Conservation (phyloP, 169 alveolate species). For the Eimeria sp. region DNA sequence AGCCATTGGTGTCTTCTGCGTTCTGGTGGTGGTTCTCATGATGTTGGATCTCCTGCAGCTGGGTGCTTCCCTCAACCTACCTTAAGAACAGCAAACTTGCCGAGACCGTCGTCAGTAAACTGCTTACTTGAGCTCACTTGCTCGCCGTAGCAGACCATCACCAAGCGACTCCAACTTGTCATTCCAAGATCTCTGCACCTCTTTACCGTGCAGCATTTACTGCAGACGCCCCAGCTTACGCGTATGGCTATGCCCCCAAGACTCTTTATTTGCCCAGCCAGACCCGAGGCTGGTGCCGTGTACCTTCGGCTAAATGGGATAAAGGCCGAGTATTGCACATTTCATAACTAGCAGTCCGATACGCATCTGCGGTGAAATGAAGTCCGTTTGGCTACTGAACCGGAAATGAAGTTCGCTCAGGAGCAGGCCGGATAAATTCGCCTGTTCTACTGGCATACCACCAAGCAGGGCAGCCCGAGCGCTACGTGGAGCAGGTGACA, state of each 20-base stretch:
- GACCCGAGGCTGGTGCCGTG: not conserved
- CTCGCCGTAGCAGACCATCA: not conserved
- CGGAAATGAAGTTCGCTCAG: not conserved
- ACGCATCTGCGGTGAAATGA: too few species aligned
- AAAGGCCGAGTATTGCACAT: not conserved
- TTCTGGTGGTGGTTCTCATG: conserved; percentile 48
- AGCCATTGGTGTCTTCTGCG: conserved; percentile 43
- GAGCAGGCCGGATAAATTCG: not conserved
- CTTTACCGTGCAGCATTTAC: not conserved
- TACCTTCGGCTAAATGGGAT: not conserved
- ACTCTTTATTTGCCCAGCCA: not conserved
- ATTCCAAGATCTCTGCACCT: not conserved
- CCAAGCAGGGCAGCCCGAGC: not conserved
- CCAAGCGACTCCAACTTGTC: not conserved
- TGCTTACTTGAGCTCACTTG: not conserved
- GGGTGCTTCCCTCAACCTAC: conserved; percentile 19
- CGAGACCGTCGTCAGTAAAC: not conserved
- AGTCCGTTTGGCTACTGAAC: not conserved
- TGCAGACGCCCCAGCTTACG: not conserved
- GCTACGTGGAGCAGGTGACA: not conserved
- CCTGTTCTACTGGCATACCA: not conserved
- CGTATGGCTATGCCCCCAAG: not conserved
- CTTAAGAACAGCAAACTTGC: not conserved
- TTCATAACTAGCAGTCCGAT: too few species aligned
- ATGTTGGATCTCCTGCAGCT: conserved; percentile 20